These are phyloP conservation scores for Geoglossum cookeanum DNA, from an alignment of 2,329 filamentous ascomycete species.

Conservation along the genomic window DNA sequence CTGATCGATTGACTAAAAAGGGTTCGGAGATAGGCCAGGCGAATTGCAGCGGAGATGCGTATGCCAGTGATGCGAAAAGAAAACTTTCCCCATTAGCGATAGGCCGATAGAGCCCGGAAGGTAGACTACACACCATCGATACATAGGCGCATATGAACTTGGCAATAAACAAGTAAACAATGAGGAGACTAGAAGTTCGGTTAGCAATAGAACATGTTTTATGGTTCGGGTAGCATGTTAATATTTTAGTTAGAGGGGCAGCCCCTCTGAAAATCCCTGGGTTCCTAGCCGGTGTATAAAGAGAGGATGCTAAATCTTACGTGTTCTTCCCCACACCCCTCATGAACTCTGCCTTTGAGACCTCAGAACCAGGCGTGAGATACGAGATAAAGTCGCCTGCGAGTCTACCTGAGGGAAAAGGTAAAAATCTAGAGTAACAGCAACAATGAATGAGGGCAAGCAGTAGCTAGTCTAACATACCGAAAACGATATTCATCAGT, in stretches of 20 bases:
- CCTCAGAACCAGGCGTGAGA: constrained; percentile 24
- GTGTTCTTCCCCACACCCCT: constrained; percentile 27
- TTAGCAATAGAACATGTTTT: not conserved
- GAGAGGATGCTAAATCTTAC: constrained; percentile 14
- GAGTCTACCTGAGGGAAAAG: constrained; percentile 14
- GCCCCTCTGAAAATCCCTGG: not conserved
- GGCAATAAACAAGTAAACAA: constrained; percentile 37
- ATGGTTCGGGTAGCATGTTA: not conserved
- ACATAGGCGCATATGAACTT: constrained; percentile 35
- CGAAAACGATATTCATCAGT: constrained; percentile 41
- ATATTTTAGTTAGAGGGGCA: not conserved
- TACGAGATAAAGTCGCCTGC: constrained; percentile 39
- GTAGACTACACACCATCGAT: constrained; percentile 27
- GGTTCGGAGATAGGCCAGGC: constrained; percentile 29
- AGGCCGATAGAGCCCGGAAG: not conserved
- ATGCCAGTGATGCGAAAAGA: constrained; percentile 31
- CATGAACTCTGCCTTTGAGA: constrained; percentile 30
- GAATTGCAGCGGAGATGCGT: constrained; percentile 29
- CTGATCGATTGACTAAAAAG: constrained; percentile 31
- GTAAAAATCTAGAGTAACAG: no score
- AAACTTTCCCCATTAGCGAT: constrained; percentile 16
- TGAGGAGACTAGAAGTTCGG: constrained; percentile 26
- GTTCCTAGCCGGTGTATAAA: not conserved
- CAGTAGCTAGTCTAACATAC: constrained; percentile 18
- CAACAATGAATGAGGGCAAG: not conserved